Percentiles rank a stretch among this genome's conserved stretches.
Conservation (phyloP, 257 asterid genomes). For the Penstemon davidsonii region DNA sequence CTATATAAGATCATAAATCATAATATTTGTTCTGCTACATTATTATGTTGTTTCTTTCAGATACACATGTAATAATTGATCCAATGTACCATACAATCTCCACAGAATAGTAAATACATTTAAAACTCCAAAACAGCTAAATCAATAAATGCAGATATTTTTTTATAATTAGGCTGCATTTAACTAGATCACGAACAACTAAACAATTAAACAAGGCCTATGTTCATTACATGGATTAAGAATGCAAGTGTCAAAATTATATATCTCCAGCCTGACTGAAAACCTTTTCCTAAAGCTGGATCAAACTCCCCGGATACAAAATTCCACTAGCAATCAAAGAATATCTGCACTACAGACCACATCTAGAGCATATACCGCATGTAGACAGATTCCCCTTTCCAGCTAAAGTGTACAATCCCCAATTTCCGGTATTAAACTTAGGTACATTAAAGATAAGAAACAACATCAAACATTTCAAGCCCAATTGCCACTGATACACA, state of each 20-base stretch:
- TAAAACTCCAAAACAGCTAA: not conserved
- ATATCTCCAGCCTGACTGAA: constrained; percentile 3
- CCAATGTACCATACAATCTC: not conserved
- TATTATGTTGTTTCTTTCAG: not conserved
- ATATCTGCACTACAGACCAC: not conserved
- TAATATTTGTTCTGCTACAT: not conserved
- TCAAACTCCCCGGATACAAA: not conserved
- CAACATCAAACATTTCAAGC: not conserved
- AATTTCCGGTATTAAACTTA: not conserved
- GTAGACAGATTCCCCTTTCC: not conserved
- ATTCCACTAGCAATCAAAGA: not conserved
- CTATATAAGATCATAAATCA: not conserved
- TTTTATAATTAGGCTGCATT: not conserved
- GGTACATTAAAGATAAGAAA: not conserved
- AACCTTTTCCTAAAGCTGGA: constrained; percentile 7
- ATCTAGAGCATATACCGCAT: not conserved
- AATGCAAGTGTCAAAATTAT: not conserved
- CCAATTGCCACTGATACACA: not conserved
- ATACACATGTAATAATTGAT: not conserved
- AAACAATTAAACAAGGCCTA: not conserved
- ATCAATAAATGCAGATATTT: not conserved
- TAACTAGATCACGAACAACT: not conserved
- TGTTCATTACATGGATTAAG: not conserved
- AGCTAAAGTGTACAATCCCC: not conserved
- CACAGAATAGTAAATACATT: constrained; percentile 6